Percentiles rank a stretch among this genome's conserved stretches.
Conservation (phyloP, 495 filamentous ascomycete species). For the Tirmania nivea region DNA sequence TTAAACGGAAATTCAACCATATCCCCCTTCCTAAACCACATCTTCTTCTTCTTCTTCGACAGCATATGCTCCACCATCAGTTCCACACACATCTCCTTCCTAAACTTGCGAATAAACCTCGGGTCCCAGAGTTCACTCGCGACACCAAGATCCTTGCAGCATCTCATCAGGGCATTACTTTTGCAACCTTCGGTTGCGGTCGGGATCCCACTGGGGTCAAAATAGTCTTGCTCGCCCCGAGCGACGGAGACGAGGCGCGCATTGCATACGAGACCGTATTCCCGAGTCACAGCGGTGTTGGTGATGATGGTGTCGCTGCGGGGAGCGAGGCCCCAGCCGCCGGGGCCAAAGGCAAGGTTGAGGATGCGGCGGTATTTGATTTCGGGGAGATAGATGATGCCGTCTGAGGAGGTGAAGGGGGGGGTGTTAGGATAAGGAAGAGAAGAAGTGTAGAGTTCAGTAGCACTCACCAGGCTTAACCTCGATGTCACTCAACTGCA, state of each 20-base stretch:
- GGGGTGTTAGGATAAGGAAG: not conserved
- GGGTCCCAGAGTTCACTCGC: conserved; percentile 95
- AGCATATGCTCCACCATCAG: conserved; percentile 55
- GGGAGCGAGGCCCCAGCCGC: conserved; percentile 85
- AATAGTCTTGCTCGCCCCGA: conserved; percentile 88
- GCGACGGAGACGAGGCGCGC: conserved; percentile 81
- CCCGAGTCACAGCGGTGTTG: conserved; percentile 67
- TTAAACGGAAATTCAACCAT: conserved; percentile 2
- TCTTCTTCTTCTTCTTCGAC: conserved; percentile 72
- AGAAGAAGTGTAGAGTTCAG: not conserved
- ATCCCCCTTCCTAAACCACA: conserved; percentile 74
- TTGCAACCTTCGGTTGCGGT: conserved; percentile 94
- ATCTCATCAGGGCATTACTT: conserved; percentile 87
- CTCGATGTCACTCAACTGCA: conserved; percentile 61
- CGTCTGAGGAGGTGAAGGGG: conserved; percentile 35
- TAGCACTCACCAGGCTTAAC: conserved; percentile 38
- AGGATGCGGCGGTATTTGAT: conserved; percentile 94
- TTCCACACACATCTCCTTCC: conserved; percentile 40
- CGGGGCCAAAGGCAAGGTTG: conserved; percentile 80
- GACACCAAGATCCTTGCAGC: conserved; percentile 92
- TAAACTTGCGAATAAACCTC: conserved; percentile 57
- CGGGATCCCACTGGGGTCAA: conserved; percentile 77
- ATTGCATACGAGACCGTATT: conserved; percentile 79
- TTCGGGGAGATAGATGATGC: conserved; percentile 88
- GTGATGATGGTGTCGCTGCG: conserved; percentile 80